Conservation (phyloP, 257 asterid genomes). For the Solanum sejunctum region DNA sequence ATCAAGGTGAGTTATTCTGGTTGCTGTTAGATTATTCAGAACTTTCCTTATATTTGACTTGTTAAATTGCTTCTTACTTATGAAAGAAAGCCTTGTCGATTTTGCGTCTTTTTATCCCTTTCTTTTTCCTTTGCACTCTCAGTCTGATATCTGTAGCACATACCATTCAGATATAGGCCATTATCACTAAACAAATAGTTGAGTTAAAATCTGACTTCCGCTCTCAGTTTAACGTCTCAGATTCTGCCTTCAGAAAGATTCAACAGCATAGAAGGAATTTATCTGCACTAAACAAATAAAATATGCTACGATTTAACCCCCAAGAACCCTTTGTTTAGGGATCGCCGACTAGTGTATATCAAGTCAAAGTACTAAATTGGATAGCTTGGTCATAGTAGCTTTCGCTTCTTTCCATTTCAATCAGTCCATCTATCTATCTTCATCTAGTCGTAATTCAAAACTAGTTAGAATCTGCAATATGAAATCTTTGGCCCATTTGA, state of each 20-base stretch:
- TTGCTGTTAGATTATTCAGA: background rate
- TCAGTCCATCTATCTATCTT: background rate
- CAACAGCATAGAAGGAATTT: background rate
- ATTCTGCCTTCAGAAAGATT: background rate
- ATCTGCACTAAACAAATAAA: background rate
- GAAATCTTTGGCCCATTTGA: background rate
- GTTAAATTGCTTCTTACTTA: background rate
- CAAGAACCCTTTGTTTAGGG: background rate
- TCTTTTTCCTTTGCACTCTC: background rate
- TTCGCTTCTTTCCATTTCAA: background rate
- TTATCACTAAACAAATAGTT: background rate
- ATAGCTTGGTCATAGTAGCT: background rate
- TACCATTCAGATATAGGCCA: background rate
- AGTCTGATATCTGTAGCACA: background rate
- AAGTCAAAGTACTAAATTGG: background rate
- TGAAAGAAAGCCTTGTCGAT: background rate
- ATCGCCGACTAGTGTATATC: background rate
- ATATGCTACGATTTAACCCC: background rate
- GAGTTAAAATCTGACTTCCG: background rate
- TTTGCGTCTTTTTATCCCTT: background rate
- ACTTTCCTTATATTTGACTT: background rate
- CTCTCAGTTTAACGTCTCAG: background rate
- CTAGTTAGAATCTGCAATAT: background rate
- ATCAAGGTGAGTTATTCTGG: constrained; percentile 46
- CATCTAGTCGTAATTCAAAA: background rate